Evolutionary conservation across 805 yeast genomes (phyloP), one percentile per base, ranked within the genome.

Genomic region (Candida vartiovaarae): DNA sequence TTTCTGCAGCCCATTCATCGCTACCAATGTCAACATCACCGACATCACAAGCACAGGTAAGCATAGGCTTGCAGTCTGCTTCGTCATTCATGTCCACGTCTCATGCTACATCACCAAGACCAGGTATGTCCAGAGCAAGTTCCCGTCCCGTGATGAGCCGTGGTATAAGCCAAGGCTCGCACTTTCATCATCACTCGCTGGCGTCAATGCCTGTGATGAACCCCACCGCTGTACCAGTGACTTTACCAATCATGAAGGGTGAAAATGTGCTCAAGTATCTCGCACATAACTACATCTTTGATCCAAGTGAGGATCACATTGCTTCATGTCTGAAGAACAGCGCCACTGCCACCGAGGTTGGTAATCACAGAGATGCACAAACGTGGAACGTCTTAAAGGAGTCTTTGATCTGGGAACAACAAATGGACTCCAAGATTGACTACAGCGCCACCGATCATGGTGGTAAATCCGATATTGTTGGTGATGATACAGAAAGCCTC

Each of bases 321-420:
- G 63, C 80, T 11, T 56, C 68, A 10, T 79, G 80, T 37, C 79
- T 71, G 24, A 63, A 70, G 52, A 84, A 84, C 55, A 74, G 86
- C 0, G 62, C 68, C 15, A 65, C 77, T 7, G 84, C 84, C 0
- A 72, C 72, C 1, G 65, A 70, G 38, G 82, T 71, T 1, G 68
- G 70, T 15, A 61, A 68, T 40, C 66, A 64, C 42, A 61, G 85
- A 45, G 84, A 79, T 43, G 68, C 80, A 42, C 85, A 79, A 54
- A 71, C 78, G 1, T 82, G 89, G 89, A 62, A 71, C 46, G 69
- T 80, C 4, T 61, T 82, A 5, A 74, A 75, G 10, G 74, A 73
- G 31, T 64, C 78, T 28, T 60, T 80, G 4, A 57, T 61, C 2
- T 63, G 71, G 61, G 64, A 59, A 35, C 23, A 49, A 9, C 47